A percentile compares a stretch with the other conserved stretches of the same genome.
Conservation (phyloP, 352 stramenopile genomes). For the Pythium vanterpoolii region DNA sequence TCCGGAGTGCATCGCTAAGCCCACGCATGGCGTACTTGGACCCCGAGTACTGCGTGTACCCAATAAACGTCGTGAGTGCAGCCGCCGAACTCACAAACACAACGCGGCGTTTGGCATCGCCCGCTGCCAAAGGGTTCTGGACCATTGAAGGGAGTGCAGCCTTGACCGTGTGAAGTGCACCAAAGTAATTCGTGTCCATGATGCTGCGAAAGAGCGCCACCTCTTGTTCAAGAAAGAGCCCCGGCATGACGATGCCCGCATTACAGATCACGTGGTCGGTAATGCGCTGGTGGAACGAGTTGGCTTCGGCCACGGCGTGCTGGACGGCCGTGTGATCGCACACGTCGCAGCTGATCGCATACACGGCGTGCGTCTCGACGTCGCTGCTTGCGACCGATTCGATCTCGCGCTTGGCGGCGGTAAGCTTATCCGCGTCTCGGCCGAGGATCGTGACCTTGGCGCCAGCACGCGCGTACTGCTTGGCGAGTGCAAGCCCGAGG, state of each 20-base stretch:
- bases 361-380: slow-evolving; percentile 28
- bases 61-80: slow-evolving; percentile 63
- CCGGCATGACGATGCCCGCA: slow-evolving; percentile 28
- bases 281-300: slow-evolving; percentile 46
- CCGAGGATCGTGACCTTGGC: slow-evolving; percentile 55
- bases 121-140: slow-evolving; percentile 8
- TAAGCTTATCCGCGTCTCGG: slow-evolving; percentile 32
- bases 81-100: slow-evolving; percentile 56
- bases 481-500: slow-evolving; percentile 56
- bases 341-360: slow-evolving; percentile 40
- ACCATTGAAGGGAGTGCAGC: slow-evolving; percentile 60
- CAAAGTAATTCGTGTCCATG: slow-evolving; percentile 66
- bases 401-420: slow-evolving; percentile 33
- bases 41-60: slow-evolving; percentile 86
- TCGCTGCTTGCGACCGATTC: slow-evolving; percentile 7
- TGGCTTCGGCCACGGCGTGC: slow-evolving; percentile 43
- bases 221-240: slow-evolving; percentile 58
- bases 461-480: slow-evolving; percentile 46
- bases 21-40: slow-evolving; percentile 90
- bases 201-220: slow-evolving; percentile 32
- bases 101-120: slow-evolving; percentile 35
- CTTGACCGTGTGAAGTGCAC: slow-evolving; percentile 55
- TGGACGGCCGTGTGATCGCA: slow-evolving; percentile 34
- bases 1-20: slow-evolving; percentile 88
- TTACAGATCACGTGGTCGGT: slow-evolving; percentile 65